Percentiles rank a stretch among this genome's conserved stretches.
These are phyloP conservation scores for Fusarium pilosicola DNA, from an alignment of 2,329 filamentous ascomycete genomes.

Conservation along the genomic window DNA sequence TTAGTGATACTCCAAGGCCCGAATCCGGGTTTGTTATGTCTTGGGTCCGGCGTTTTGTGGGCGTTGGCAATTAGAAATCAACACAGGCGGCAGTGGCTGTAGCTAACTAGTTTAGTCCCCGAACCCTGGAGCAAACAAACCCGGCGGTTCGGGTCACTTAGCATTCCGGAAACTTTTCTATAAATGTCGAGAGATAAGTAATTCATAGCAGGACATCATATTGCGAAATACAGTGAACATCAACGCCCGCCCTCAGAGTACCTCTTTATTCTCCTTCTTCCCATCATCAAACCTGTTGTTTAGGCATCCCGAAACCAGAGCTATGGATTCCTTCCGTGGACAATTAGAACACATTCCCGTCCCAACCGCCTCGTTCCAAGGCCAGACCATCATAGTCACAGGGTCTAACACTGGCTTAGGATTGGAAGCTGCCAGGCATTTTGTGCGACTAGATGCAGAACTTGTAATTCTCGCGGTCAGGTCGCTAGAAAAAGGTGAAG, in stretches of 20 bases:
- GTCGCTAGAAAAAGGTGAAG: background rate
- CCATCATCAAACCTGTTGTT: background rate
- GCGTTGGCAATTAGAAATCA: background rate
- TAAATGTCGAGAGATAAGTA: background rate
- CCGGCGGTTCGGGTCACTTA: background rate
- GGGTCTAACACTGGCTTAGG: background rate
- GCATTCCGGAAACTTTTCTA: background rate
- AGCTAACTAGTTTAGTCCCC: background rate
- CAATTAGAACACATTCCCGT: background rate
- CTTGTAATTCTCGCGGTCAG: background rate
- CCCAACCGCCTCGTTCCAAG: background rate
- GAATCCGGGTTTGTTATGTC: too few species aligned
- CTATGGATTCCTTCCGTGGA: background rate
- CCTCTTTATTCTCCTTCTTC: background rate
- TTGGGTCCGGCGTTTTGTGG: fast-evolving
- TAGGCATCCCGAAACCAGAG: background rate
- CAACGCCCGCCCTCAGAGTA: fast-evolving
- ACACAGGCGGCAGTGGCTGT: background rate
- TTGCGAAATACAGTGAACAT: background rate
- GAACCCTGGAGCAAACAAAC: fast-evolving
- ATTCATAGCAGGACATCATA: background rate
- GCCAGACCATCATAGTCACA: background rate
- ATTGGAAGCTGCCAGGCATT: background rate
- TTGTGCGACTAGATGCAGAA: background rate
- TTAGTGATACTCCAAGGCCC: background rate